A percentile compares a stretch with the other conserved stretches of the same genome.
These are phyloP conservation scores for Plenodomus lindquistii DNA, from an alignment of 2,329 filamentous ascomycete species.

Conservation along the genomic window DNA sequence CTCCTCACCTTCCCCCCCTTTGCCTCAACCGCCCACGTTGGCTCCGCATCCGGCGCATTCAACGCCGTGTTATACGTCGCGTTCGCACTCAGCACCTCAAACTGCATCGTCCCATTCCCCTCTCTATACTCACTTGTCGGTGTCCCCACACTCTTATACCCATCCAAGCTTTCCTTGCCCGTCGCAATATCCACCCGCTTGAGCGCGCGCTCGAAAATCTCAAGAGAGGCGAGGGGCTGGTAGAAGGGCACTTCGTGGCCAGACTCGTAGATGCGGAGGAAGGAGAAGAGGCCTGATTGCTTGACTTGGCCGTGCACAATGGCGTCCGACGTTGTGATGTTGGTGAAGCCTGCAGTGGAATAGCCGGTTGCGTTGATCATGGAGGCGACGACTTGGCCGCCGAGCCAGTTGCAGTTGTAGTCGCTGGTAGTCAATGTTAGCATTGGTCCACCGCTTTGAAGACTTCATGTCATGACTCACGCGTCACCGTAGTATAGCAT, in stretches of 20 bases:
- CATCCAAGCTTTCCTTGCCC: constrained; percentile 39
- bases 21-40: constrained; percentile 29
- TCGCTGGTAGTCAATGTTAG: constrained; percentile 27
- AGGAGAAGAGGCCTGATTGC: constrained; percentile 56
- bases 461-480: too few species aligned
- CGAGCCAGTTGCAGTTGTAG: constrained; percentile 55
- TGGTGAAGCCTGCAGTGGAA: constrained; percentile 51
- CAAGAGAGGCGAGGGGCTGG: constrained; percentile 55
- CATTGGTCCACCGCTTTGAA: too few species aligned
- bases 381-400: constrained; percentile 48
- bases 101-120: constrained; percentile 53
- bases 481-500: constrained; percentile 54
- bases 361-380: constrained; percentile 50
- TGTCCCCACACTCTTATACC: constrained; percentile 42
- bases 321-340: constrained; percentile 50
- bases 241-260: constrained; percentile 60
- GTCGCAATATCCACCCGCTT: constrained; percentile 56
- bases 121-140: constrained; percentile 46
- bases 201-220: constrained; percentile 56
- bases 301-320: constrained; percentile 59
- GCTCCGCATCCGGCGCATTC: constrained; percentile 47
- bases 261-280: constrained; percentile 55
- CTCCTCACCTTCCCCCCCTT: constrained; percentile 17
- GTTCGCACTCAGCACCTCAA: constrained; percentile 46
- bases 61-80: constrained; percentile 55